These are phyloP conservation scores for Lodderomyces parapsilosis DNA, from an alignment of 1,139 yeast species.

Conservation along the genomic window DNA sequence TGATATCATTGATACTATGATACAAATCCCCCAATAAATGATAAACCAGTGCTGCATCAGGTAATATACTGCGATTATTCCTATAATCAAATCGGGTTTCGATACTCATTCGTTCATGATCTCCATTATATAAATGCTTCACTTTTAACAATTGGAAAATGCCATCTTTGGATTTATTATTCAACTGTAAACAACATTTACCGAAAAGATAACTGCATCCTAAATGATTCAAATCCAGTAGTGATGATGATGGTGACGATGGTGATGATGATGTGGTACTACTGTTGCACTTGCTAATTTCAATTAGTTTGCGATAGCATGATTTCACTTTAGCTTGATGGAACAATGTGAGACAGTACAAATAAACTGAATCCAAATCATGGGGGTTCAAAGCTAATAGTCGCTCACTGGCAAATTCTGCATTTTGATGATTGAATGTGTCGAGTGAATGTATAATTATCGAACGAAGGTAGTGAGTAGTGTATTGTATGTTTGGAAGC, in stretches of 20 bases:
- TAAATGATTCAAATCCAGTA: conserved; percentile 57
- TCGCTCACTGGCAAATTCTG: conserved; percentile 81
- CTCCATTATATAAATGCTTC: conserved; percentile 50
- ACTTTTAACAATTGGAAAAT: conserved; percentile 49
- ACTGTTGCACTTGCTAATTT: conserved; percentile 14
- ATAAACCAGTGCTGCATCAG: conserved; percentile 66
- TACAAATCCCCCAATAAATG: conserved; percentile 73
- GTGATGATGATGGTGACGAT: too few relatives aligned
- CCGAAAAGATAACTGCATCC: conserved; percentile 77
- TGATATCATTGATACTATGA: conserved; percentile 54
- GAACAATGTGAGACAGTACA: conserved; percentile 62
- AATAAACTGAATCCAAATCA: conserved; percentile 55
- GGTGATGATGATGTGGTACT: too few relatives aligned
- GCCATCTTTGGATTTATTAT: conserved; percentile 61
- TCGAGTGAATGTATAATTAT: conserved; percentile 69
- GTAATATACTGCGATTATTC: conserved; percentile 36
- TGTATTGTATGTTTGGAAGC: conserved; percentile 11
- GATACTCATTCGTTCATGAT: conserved; percentile 35
- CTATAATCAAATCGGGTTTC: conserved; percentile 3
- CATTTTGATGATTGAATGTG: conserved; percentile 64
- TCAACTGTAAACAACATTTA: conserved; percentile 57
- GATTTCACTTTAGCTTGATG: conserved; percentile 58
- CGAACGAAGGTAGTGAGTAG: conserved; percentile 49
- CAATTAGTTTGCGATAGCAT: conserved; percentile 51
- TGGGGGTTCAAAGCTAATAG: conserved; percentile 52